Evolutionary conservation across 1,139 yeast species (phyloP), one percentile per base, ranked within the genome.

Genomic region (Geotrichum citri-aurantii): DNA sequence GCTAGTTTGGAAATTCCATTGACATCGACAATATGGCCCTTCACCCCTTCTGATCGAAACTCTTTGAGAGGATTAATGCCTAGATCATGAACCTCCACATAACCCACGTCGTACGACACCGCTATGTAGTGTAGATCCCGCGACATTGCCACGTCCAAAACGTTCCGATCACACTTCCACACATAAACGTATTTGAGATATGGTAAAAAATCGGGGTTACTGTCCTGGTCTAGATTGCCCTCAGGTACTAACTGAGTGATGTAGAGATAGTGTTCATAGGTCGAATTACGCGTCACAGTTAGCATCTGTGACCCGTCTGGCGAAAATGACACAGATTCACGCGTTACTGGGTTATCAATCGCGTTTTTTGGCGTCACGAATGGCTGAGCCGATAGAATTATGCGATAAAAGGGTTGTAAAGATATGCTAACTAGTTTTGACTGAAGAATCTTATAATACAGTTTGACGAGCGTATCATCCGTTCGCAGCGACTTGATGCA

Each of bases 91-190:
- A 60, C 62, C 42, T 60, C 59, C 8, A 58, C 62, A 48, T 56
- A 60, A 21, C 62, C 62, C 3, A 60, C 58, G 26, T 60, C 53
- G 40, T 58, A 60, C 4, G 62, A 58, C 3, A 60, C 54, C 3
- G 55, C 61, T 2, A 60, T 12, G 37, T 26, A 60, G 14, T 55
- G 37, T 8, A 55, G 23, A 29, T 60, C 62, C 10, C 60, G 48
- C 26, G 62, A 57, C 24, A 60, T 27, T 6, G 53, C 55, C 3
- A 60, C 58, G 29, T 52, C 54, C 19, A 54, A 27, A 11, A 56
- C 59, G 7, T 40, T 47, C 19, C 60, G 31, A 29, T 60, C 60
- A 33, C 52, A 53, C 19, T 33, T 54, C 60, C 62, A 60, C 11
- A 52, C 31, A 49, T 52, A 49, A 17, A 48, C 53, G 19, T 52